Evolutionary conservation across 2,329 filamentous ascomycete genomes (phyloP), one percentile per base, ranked within the genome.

Genomic region (Uncinocarpus reesii): DNA sequence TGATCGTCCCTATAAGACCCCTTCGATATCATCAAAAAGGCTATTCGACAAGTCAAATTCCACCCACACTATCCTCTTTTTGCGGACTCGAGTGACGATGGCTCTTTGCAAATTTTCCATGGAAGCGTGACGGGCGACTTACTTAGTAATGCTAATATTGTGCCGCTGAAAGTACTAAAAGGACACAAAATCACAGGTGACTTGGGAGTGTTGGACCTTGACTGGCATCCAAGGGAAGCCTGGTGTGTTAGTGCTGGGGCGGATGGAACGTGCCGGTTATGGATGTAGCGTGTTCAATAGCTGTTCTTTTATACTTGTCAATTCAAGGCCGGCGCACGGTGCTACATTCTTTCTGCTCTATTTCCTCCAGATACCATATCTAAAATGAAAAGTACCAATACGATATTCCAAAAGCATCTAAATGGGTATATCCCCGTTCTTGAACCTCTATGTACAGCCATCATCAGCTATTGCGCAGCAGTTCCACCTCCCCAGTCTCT

Each of bases 201-300:
- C 56, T 70, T 98, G 50, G 92, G 92, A 56, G 89, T 96, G 13
- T 75, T 96, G 73, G 90, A 95, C 64, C 71, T 98, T 23, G 86
- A 95, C 61, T 98, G 93, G 93, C 92, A 98, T 71, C 87, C 88
- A 4, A 79, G 78, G 54, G 86, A 96, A 67, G 87, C 90, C 1
- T 96, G 92, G 92, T 84, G 85, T 67, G 82, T 95, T 46, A 93
- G 85, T 72, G 90, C 89, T 40, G 92, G 92, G 57, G 89, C 90
- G 1, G 92, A 98, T 71, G 90, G 90, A 35, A 94, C 85, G 11
- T 86, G 87, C 68, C 81, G 90, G 60, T 69, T 98, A 63, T 98
- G 90, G 90, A 85, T 81, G 63, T 84, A 24, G 43, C 29, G 18
- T n/a, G 16, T 11, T 34, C 11, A 6, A 13, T 41, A 16, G 15